Conservation (phyloP, 2,329 filamentous ascomycete species). For the Clarireedia paspali region DNA sequence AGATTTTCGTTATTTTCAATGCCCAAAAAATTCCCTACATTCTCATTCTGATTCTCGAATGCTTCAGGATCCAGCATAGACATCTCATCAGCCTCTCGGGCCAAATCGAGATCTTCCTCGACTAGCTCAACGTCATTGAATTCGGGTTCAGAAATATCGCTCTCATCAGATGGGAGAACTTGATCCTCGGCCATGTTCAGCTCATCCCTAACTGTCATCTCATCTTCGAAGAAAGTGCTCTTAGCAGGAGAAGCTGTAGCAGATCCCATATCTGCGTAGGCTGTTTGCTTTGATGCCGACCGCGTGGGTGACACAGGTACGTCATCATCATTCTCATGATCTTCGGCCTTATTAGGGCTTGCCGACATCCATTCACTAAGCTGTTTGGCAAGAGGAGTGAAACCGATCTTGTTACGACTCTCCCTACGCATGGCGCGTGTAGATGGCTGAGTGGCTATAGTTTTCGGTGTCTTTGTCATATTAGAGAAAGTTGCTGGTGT, state of each 20-base stretch:
- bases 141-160: slow-evolving; percentile 20
- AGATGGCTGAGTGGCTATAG: slow-evolving; percentile 6
- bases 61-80: slow-evolving; percentile 41
- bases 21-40: neutral
- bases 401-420: slow-evolving; percentile 38
- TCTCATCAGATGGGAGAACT: slow-evolving; percentile 20
- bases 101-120: slow-evolving; percentile 50
- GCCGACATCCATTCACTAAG: slow-evolving; percentile 55
- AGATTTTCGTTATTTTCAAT: neutral
- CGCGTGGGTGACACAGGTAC: slow-evolving; percentile 14
- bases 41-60: slow-evolving; percentile 9
- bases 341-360: slow-evolving; percentile 42
- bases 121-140: slow-evolving; percentile 43
- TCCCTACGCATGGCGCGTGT: slow-evolving; percentile 3
- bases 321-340: slow-evolving; percentile 4
- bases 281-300: neutral
- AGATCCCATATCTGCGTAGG: neutral
- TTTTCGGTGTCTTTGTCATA: slow-evolving; percentile 19
- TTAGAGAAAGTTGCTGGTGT: slow-evolving; percentile 35
- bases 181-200: slow-evolving; percentile 29
- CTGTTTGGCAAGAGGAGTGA: slow-evolving; percentile 56
- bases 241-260: slow-evolving; percentile 29
- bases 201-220: slow-evolving; percentile 43
- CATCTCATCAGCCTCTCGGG: slow-evolving; percentile 52
- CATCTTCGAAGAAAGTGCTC: slow-evolving; percentile 53